Evolutionary conservation across 495 filamentous ascomycete genomes (phyloP).

Genomic region (Bacidia gigantensis): DNA sequence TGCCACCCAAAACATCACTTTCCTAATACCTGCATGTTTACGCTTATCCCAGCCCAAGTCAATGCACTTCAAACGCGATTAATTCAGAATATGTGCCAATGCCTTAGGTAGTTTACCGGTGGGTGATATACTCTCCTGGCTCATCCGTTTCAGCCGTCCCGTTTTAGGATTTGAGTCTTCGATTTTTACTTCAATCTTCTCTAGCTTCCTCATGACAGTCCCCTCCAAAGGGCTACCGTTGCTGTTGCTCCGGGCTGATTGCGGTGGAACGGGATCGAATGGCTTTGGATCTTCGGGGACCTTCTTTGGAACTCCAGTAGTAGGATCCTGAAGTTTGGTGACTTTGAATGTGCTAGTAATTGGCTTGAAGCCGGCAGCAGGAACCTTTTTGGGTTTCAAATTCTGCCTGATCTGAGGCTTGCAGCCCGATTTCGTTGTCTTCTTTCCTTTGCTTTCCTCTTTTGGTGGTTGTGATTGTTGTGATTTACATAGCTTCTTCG

Average conservation of each 20-base stretch:
- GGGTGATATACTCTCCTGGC: conserved; percentile 26
- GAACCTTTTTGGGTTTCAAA: conserved; percentile 10
- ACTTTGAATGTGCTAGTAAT: conserved; percentile 30
- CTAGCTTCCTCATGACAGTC: conserved; percentile 14
- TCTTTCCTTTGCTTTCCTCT: conserved; percentile 16
- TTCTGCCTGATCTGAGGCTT: conserved; percentile 14
- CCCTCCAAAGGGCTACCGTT: conserved; percentile 13
- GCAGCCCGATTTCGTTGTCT: conserved; percentile 10
- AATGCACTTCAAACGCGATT: neutral
- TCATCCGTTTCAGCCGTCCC: conserved; percentile 14
- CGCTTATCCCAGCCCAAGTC: neutral
- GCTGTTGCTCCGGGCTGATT: conserved; percentile 31
- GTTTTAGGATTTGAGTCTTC: neutral
- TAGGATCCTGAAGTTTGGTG: conserved; percentile 22
- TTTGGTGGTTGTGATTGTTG: neutral
- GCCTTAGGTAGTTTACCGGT: conserved; percentile 26
- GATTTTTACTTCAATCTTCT: conserved; percentile 11
- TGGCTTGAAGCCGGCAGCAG: conserved; percentile 18
- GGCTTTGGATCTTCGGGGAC: conserved; percentile 19
- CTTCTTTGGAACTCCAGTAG: conserved; percentile 4
- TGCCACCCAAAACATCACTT: too few relatives aligned
- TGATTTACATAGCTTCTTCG: neutral
- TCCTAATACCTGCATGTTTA: too few relatives aligned
- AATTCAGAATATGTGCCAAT: conserved; percentile 26
- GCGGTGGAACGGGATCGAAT: conserved; percentile 29